phyloP scores from a whole-genome alignment of 2,329 filamentous ascomycete species.

The Diplocarpon mali region DNA sequence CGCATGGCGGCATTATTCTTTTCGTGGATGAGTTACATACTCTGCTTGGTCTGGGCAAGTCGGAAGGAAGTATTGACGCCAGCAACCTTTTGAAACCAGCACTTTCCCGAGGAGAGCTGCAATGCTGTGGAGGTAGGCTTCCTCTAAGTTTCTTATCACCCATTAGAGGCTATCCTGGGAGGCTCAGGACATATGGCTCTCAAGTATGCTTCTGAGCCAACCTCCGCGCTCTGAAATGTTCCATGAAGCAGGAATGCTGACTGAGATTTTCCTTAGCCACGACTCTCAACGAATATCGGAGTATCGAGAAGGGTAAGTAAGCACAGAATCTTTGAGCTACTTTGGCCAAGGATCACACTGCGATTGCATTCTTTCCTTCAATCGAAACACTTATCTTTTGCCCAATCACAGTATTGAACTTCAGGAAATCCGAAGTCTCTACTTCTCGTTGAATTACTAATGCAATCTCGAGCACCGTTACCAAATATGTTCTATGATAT shows the following conservation, averaged over 20 bases:
- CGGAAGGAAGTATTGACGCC: conserved; percentile 92
- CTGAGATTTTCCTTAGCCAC: conserved; percentile 39
- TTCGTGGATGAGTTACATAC: conserved; percentile 95
- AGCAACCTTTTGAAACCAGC: conserved; percentile 92
- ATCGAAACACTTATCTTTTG: no score
- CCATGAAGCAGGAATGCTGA: no score
- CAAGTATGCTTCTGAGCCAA: no score
- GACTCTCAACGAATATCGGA: conserved; percentile 81
- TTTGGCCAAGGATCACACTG: not conserved
- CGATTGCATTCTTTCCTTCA: no score
- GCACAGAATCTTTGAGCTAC: not conserved
- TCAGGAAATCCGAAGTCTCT: no score
- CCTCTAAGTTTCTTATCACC: no score
- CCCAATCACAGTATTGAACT: no score
- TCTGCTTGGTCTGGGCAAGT: conserved; percentile 82
- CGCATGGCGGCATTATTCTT: conserved; percentile 79
- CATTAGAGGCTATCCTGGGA: no score
- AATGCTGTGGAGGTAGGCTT: conserved; percentile 64
- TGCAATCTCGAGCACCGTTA: no score
- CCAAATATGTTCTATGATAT: no score
- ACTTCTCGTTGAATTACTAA: not conserved
- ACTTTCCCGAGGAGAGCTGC: conserved; percentile 81
- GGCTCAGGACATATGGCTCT: no score
- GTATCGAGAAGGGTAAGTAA: conserved; percentile 63
- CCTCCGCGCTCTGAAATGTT: no score